A percentile compares a stretch with the other conserved stretches of the same genome.
Evolutionary conservation across 306 rosid genomes (phyloP).

Genomic region (Fragaria vesca): DNA sequence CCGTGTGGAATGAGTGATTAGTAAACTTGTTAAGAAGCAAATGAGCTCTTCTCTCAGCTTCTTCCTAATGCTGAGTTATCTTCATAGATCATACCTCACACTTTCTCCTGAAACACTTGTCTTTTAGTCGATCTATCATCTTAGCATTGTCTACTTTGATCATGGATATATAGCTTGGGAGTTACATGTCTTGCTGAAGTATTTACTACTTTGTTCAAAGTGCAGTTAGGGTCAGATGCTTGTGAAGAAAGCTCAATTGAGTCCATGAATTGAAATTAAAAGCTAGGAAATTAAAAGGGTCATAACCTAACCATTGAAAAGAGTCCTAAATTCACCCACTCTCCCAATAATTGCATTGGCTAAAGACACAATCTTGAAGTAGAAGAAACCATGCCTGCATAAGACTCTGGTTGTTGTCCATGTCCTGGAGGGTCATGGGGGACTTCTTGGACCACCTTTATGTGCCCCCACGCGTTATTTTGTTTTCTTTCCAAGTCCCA

Average conservation of each 20-base stretch:
- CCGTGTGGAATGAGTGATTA: neutral
- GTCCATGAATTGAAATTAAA: neutral
- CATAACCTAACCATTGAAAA: conserved; percentile 12
- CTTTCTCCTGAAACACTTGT: neutral
- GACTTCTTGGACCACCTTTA: conserved; percentile 27
- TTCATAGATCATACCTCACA: neutral
- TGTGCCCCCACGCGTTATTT: conserved; percentile 2
- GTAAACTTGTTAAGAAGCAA: neutral
- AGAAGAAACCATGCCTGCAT: conserved; percentile 14
- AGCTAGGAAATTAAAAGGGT: neutral
- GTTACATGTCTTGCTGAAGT: neutral
- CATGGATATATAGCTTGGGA: neutral
- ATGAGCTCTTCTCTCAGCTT: neutral
- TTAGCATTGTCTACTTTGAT: neutral
- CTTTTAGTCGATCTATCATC: neutral
- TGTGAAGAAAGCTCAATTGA: neutral
- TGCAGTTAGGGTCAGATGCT: neutral
- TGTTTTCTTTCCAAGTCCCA: conserved; percentile 20
- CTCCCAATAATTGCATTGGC: conserved; percentile 16
- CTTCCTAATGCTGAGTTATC: neutral
- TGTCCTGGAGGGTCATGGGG: conserved; percentile 11
- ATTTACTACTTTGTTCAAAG: neutral
- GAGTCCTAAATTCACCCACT: neutral
- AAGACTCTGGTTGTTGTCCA: conserved; percentile 22
- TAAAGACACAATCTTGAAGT: conserved; percentile 4